Conservation (phyloP, 192 early-diverging fungal genomes). For the Coemansia sp. region DNA sequence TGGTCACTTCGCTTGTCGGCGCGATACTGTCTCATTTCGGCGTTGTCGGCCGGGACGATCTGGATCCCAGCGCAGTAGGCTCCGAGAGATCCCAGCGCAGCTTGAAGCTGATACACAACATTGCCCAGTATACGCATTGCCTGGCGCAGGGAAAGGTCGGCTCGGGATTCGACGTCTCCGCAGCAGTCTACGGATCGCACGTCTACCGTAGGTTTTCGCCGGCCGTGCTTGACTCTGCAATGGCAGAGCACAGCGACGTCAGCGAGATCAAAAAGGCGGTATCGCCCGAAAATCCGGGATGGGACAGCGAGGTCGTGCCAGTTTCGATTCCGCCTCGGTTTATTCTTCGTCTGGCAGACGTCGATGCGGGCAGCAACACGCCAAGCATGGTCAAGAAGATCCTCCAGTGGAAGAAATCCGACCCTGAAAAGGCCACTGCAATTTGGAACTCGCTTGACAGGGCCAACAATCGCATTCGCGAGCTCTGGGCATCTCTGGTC, state of each 20-base stretch:
- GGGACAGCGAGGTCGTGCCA: constrained; percentile 65
- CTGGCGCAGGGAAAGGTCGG: constrained; percentile 98
- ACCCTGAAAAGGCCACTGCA: constrained; percentile 57
- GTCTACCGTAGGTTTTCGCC: constrained; percentile 82
- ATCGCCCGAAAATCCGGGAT: constrained; percentile 51
- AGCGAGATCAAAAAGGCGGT: constrained; percentile 18
- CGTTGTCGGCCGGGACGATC: constrained; percentile 25
- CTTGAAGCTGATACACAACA: constrained; percentile 70
- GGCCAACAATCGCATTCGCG: constrained; percentile 55
- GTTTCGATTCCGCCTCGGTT: constrained; percentile 73
- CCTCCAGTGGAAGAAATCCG: constrained; percentile 72
- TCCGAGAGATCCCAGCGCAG: constrained; percentile 15
- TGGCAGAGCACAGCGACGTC: constrained; percentile 36
- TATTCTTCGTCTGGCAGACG: constrained; percentile 81
- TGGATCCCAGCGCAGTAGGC: constrained; percentile 9
- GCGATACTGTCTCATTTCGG: constrained; percentile 75
- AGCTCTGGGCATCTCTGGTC: constrained; percentile 61
- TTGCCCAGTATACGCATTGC: constrained; percentile 91
- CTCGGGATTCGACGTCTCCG: constrained; percentile 91
- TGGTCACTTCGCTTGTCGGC: constrained; percentile 88
- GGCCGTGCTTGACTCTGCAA: constrained; percentile 55
- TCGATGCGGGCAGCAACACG: constrained; percentile 91
- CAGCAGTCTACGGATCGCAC: constrained; percentile 90
- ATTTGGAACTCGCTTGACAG: constrained; percentile 56
- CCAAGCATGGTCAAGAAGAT: constrained; percentile 88